Evolutionary conservation across 106 monocot species (phyloP).

Genomic region (Iris macrosiphon): DNA sequence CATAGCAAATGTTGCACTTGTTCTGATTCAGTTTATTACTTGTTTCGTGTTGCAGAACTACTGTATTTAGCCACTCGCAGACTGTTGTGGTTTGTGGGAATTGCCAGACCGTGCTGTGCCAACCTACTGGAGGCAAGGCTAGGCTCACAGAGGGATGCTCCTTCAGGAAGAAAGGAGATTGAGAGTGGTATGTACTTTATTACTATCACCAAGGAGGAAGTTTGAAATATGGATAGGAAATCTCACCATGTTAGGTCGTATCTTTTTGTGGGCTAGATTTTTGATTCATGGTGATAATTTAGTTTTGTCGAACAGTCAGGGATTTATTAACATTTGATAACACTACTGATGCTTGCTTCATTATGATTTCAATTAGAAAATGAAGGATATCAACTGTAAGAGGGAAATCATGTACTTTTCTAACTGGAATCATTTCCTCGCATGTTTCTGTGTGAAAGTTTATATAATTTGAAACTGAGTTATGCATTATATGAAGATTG

Average conservation of each 20-base stretch:
- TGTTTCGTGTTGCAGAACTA: conserved; percentile 29
- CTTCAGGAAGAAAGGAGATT: conserved; percentile 48
- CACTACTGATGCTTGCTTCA: too few species aligned
- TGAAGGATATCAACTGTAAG: too few species aligned
- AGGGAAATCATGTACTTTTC: too few species aligned
- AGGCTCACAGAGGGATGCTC: conserved; percentile 62
- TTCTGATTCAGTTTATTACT: neutral
- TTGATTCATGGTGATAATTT: neutral
- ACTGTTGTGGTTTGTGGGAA: conserved; percentile 51
- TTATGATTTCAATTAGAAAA: too few species aligned
- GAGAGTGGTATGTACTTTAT: neutral
- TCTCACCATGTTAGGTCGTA: neutral
- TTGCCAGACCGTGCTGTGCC: conserved; percentile 57
- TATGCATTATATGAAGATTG: too few species aligned
- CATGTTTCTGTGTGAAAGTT: too few species aligned
- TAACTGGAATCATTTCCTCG: too few species aligned
- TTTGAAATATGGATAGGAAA: conserved; percentile 5
- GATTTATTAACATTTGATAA: too few species aligned
- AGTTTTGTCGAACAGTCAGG: too few species aligned
- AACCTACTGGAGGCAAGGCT: conserved; percentile 51
- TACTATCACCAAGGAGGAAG: neutral
- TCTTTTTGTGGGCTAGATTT: neutral
- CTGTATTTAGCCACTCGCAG: conserved; percentile 57
- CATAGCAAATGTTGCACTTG: too few species aligned
- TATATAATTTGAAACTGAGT: too few species aligned